These are phyloP conservation scores for Leptographium radiaticola DNA, from an alignment of 2,329 filamentous ascomycete species.

Conservation along the genomic window DNA sequence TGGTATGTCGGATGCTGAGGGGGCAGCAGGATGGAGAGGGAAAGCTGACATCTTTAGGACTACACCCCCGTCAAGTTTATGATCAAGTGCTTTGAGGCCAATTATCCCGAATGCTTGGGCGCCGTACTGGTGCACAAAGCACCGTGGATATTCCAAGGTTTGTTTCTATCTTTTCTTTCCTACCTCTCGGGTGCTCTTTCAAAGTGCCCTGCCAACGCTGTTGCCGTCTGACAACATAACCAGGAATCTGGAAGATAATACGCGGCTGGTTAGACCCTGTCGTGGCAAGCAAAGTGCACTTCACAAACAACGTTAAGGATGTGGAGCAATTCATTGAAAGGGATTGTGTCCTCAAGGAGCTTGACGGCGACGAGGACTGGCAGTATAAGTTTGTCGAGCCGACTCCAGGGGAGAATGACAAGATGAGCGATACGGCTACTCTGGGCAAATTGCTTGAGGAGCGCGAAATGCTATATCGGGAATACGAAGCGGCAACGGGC, in stretches of 20 bases:
- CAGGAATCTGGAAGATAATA: conserved; percentile 92
- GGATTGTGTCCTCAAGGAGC: conserved; percentile 62
- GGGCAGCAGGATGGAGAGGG: too few relatives aligned
- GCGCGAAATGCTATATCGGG: conserved; percentile 51
- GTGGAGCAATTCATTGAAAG: conserved; percentile 63
- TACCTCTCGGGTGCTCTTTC: conserved; percentile 1
- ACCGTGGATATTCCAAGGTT: conserved; percentile 92
- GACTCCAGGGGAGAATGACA: conserved; percentile 58
- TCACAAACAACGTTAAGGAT: conserved; percentile 71
- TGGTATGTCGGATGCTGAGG: conserved; percentile 40
- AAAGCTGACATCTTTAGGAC: conserved; percentile 39
- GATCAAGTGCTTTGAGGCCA: conserved; percentile 98
- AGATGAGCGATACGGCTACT: conserved; percentile 52
- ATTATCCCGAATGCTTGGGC: conserved; percentile 89
- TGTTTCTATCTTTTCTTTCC: conserved; percentile 13
- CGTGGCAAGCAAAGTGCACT: conserved; percentile 86
- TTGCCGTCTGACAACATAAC: not conserved
- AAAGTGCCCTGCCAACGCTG: too few relatives aligned
- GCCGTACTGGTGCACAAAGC: conserved; percentile 88
- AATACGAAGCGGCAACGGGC: conserved; percentile 62
- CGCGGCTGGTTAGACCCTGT: conserved; percentile 94
- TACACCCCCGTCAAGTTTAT: conserved; percentile 97
- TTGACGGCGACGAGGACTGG: conserved; percentile 80
- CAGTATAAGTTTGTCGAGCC: conserved; percentile 74
- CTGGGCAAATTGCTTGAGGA: conserved; percentile 50